Percentiles rank a stretch among this genome's conserved stretches.
These are phyloP conservation scores for Aspergillus sp. DNA, from an alignment of 2,329 filamentous ascomycete species.

Conservation along the genomic window DNA sequence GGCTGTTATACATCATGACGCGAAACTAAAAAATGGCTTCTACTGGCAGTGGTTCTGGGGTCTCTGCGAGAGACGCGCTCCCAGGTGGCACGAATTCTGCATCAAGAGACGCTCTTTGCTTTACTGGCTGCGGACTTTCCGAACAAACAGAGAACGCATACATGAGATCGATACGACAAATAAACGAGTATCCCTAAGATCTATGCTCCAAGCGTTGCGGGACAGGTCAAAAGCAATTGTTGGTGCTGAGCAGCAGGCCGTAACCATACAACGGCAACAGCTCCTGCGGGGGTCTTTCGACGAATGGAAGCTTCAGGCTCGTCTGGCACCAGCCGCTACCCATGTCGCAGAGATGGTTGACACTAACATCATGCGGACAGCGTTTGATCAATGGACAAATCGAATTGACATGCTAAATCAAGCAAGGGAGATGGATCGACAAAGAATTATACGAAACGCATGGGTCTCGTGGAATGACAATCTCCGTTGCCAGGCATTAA, in stretches of 20 bases:
- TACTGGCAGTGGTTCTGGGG: constrained; percentile 48
- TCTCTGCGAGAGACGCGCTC: constrained; percentile 45
- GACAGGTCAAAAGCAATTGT: constrained; percentile 30
- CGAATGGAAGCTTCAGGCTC: constrained; percentile 44
- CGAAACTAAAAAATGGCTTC: constrained; percentile 29
- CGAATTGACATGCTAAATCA: constrained; percentile 45
- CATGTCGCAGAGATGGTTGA: constrained; percentile 48
- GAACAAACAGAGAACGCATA: constrained; percentile 40
- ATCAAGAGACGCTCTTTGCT: constrained; percentile 43
- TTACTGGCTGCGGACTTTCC: constrained; percentile 41
- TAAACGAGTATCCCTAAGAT: constrained; percentile 27
- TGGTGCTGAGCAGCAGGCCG: constrained; percentile 30
- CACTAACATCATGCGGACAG: constrained; percentile 45
- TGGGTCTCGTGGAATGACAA: constrained; percentile 64
- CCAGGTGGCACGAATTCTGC: constrained; percentile 42
- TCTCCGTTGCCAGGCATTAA: constrained; percentile 55
- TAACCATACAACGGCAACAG: constrained; percentile 31
- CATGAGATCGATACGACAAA: constrained; percentile 38
- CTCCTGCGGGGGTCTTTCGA: constrained; percentile 38
- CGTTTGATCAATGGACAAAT: constrained; percentile 52
- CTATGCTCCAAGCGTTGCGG: constrained; percentile 36
- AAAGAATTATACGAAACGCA: constrained; percentile 56
- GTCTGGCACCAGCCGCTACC: constrained; percentile 42
- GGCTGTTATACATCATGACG: constrained; percentile 31
- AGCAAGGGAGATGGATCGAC: constrained; percentile 52